Conservation (phyloP, 208 protist species). For the Leishmania braziliensis region DNA sequence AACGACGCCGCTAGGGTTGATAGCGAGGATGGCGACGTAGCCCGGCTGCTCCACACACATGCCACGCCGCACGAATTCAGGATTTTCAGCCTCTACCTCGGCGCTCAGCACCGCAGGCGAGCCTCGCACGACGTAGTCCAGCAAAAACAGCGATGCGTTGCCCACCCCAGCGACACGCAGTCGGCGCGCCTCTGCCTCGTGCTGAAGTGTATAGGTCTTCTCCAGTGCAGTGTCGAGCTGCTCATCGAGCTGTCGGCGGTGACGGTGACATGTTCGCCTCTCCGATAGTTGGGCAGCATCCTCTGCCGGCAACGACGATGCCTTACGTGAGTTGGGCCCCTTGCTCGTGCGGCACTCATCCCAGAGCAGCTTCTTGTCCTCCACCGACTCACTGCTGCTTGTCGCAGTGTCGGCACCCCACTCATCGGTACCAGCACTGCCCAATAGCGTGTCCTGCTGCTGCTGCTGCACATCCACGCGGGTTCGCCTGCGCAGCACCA, state of each 20-base stretch:
- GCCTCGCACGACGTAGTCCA: slow-evolving; percentile 51
- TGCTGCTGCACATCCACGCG: slow-evolving; percentile 1
- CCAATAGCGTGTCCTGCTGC: neutral
- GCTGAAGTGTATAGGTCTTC: slow-evolving; percentile 22
- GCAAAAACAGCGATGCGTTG: slow-evolving; percentile 52
- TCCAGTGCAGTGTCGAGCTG: slow-evolving; percentile 28
- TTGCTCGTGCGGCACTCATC: neutral
- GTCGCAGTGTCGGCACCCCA: neutral
- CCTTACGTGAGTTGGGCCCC: neutral
- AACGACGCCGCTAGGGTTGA: slow-evolving; percentile 65
- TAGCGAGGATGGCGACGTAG: slow-evolving; percentile 52
- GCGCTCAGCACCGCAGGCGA: slow-evolving; percentile 24
- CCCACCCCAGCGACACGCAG: slow-evolving; percentile 28
- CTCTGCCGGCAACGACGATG: neutral
- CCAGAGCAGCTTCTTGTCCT: neutral
- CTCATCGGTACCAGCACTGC: neutral
- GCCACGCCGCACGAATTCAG: slow-evolving; percentile 62
- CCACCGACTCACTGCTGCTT: neutral
- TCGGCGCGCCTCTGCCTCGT: slow-evolving; percentile 27
- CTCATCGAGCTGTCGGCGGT: slow-evolving; percentile 23
- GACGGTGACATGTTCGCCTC: neutral
- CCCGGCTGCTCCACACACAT: slow-evolving; percentile 54
- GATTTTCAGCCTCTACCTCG: slow-evolving; percentile 37
- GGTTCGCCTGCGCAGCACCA: slow-evolving; percentile 26
- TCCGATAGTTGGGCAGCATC: neutral